Evolutionary conservation across 208 protist species (phyloP).

Genomic region (Wallacemonas collosoma): DNA sequence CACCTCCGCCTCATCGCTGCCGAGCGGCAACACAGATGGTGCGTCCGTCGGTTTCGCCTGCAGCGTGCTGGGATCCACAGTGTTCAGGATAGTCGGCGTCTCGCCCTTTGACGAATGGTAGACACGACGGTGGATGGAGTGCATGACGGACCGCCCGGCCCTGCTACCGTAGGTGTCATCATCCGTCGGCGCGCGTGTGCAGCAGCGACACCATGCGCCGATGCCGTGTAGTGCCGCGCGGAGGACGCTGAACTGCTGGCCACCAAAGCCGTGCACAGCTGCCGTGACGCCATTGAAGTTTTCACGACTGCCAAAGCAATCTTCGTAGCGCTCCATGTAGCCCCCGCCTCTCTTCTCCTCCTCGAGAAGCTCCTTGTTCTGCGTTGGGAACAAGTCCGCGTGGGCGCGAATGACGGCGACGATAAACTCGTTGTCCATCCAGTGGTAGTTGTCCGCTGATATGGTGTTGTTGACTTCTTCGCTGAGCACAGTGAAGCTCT

Average conservation of each 20-base stretch:
- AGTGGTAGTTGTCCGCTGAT: conserved; percentile 40
- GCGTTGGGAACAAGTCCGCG: conserved; percentile 40
- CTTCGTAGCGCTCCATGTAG: conserved; percentile 52
- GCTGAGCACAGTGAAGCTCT: conserved; percentile 66
- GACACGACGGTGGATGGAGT: conserved; percentile 13
- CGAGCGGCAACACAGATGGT: neutral
- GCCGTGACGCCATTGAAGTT: conserved; percentile 64
- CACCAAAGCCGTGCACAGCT: conserved; percentile 69
- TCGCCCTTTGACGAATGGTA: conserved; percentile 17
- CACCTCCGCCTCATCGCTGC: neutral
- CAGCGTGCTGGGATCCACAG: neutral
- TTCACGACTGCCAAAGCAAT: conserved; percentile 73
- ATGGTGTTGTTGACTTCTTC: conserved; percentile 60
- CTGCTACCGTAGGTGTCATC: neutral
- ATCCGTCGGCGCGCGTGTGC: neutral
- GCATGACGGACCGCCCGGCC: conserved; percentile 4
- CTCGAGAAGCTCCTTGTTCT: conserved; percentile 51
- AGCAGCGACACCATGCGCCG: conserved; percentile 14
- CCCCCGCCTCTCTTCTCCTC: conserved; percentile 70
- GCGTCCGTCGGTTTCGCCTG: conserved; percentile 3
- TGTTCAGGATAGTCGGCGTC: conserved; percentile 17
- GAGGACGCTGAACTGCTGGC: conserved; percentile 43
- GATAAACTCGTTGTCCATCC: conserved; percentile 89
- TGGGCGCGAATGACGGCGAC: conserved; percentile 70
- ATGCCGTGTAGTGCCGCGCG: conserved; percentile 16